phyloP scores from a whole-genome alignment of 441 rosid genomes.

The Jatropha multifida region DNA sequence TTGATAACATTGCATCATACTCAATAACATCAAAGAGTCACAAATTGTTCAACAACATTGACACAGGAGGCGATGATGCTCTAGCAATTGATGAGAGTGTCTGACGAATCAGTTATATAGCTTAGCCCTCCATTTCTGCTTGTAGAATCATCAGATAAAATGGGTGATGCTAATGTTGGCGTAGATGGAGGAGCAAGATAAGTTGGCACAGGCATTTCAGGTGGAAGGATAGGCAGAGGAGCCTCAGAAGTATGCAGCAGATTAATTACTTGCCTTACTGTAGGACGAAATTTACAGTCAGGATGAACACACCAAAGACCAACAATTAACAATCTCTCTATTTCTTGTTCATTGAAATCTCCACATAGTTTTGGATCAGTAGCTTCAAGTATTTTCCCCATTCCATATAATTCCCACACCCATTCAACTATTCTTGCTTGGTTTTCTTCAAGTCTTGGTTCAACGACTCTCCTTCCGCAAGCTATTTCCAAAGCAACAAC shows the following conservation, averaged over 20 bases:
- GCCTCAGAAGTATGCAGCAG: conserved; percentile 14
- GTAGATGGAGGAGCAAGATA: background rate
- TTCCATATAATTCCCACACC: conserved; percentile 45
- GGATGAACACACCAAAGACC: conserved; percentile 23
- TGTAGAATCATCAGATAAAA: background rate
- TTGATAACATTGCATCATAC: background rate
- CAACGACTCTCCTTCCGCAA: conserved; percentile 31
- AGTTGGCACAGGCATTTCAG: conserved; percentile 16
- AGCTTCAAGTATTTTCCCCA: conserved; percentile 23
- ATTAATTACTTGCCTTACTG: conserved; percentile 5
- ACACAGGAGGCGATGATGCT: background rate
- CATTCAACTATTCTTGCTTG: conserved; percentile 32
- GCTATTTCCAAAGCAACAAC: conserved; percentile 37
- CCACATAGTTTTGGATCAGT: conserved; percentile 33
- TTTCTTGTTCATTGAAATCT: conserved; percentile 15
- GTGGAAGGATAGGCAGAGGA: conserved; percentile 15
- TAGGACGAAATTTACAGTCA: conserved; percentile 10
- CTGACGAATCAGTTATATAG: background rate
- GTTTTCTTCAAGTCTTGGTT: background rate
- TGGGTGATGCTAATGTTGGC: too few species aligned
- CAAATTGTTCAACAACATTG: background rate
- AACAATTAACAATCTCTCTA: conserved; percentile 16
- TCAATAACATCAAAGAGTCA: background rate
- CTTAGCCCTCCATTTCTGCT: background rate
- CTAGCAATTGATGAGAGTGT: background rate